phyloP scores from a whole-genome alignment of 1,284 basidiomycete species.

The Leccinum fallax region DNA sequence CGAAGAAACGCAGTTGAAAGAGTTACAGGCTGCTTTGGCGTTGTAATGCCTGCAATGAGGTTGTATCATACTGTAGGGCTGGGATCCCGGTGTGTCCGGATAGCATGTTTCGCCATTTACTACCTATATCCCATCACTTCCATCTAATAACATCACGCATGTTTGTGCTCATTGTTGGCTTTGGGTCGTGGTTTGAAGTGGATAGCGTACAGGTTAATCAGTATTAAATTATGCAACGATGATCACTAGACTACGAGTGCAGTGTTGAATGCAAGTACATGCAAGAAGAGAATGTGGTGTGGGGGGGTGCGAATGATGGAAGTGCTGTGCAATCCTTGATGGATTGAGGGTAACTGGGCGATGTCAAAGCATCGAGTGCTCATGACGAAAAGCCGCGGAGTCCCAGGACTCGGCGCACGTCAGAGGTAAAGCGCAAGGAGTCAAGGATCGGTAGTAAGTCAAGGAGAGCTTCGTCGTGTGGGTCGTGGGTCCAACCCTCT shows the following conservation, averaged over 20 bases:
- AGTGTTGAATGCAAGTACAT: constrained; percentile 29
- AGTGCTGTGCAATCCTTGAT: constrained; percentile 23
- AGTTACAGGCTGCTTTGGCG: constrained; percentile 90
- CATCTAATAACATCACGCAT: constrained; percentile 31
- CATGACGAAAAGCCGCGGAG: constrained; percentile 61
- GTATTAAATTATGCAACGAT: constrained; percentile 41
- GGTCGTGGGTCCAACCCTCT: constrained; percentile 99
- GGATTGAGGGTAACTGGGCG: constrained; percentile 7
- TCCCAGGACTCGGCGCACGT: constrained; percentile 92
- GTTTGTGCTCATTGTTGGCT: constrained; percentile 22
- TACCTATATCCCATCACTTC: constrained; percentile 35
- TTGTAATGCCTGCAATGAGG: constrained; percentile 54
- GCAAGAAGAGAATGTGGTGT: constrained; percentile 27
- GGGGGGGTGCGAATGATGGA: constrained; percentile 29
- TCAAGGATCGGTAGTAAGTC: constrained; percentile 96
- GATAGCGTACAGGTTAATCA: constrained; percentile 42
- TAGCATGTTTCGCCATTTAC: constrained; percentile 33
- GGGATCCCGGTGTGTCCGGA: constrained; percentile 13
- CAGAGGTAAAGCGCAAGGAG: constrained; percentile 92
- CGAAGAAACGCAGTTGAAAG: constrained; percentile 90
- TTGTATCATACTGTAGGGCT: constrained; percentile 12
- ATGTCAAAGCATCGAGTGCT: constrained; percentile 13
- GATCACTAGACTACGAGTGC: constrained; percentile 35
- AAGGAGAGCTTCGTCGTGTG: constrained; percentile 93
- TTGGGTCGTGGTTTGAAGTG: constrained; percentile 25